Evolutionary conservation across 2,329 filamentous ascomycete genomes (phyloP).

Genomic region (Trichoderma sp.): DNA sequence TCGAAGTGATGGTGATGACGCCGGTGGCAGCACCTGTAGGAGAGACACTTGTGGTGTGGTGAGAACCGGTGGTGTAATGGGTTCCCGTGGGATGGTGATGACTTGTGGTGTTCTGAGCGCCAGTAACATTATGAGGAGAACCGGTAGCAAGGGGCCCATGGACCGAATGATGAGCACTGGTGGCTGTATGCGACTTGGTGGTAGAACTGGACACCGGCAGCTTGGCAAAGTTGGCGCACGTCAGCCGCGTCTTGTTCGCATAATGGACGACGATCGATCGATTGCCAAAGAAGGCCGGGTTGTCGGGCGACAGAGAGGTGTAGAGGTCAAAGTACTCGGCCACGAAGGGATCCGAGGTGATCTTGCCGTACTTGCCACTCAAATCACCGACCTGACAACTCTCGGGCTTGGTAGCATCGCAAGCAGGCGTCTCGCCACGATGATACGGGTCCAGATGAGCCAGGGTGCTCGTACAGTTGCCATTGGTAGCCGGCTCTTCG

Average conservation of each 20-base stretch:
- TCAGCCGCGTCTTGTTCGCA: conserved; percentile 60
- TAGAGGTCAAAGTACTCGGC: conserved; percentile 55
- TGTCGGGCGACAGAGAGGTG: conserved; percentile 50
- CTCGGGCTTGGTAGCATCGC: conserved; percentile 53
- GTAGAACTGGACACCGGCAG: neutral
- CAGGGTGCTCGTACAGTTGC: conserved; percentile 68
- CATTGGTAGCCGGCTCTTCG: conserved; percentile 55
- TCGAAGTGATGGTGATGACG: neutral
- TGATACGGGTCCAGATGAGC: conserved; percentile 69
- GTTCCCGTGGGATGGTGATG: neutral
- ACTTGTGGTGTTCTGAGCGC: neutral
- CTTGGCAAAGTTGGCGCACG: conserved; percentile 59
- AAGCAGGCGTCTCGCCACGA: conserved; percentile 60
- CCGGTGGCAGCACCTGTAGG: neutral
- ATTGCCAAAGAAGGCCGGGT: conserved; percentile 61
- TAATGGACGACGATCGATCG: conserved; percentile 63
- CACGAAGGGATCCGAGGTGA: conserved; percentile 49
- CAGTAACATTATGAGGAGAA: neutral
- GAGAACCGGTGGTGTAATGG: neutral
- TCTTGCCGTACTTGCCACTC: conserved; percentile 68
- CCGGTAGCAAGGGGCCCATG: neutral
- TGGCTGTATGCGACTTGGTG: neutral
- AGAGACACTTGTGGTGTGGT: neutral
- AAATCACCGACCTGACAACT: conserved; percentile 77
- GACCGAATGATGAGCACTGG: neutral